These are phyloP conservation scores for Ciborinia camelliae DNA, from an alignment of 2,329 filamentous ascomycete species.

Conservation along the genomic window DNA sequence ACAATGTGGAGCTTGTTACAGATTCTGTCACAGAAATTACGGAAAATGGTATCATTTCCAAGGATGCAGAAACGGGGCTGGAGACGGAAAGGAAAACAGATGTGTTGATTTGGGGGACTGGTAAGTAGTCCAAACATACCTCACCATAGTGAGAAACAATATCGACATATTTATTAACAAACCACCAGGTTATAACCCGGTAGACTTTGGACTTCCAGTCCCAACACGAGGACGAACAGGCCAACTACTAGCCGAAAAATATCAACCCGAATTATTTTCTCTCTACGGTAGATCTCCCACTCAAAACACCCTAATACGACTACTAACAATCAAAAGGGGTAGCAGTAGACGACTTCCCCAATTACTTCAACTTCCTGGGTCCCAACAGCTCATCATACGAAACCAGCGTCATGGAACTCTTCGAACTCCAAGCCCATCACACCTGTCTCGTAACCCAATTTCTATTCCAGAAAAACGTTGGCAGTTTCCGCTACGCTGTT, in stretches of 20 bases:
- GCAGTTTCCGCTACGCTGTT: slow-evolving; percentile 2
- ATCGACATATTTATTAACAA: not conserved
- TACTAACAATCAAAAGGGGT: not conserved
- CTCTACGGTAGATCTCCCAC: not conserved
- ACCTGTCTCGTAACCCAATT: not conserved
- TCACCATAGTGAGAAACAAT: not conserved
- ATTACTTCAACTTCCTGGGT: slow-evolving; percentile 9
- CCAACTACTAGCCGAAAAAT: slow-evolving; percentile 4
- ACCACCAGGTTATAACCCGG: not conserved
- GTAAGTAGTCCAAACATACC: not conserved
- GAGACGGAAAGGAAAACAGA: not conserved
- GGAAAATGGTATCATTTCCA: not conserved
- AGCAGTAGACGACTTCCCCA: slow-evolving; percentile 6
- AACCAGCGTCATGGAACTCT: not conserved
- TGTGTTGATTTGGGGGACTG: slow-evolving; percentile 9
- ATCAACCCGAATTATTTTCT: slow-evolving; percentile 1
- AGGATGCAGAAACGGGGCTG: not conserved
- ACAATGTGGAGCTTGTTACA: slow-evolving; percentile 11
- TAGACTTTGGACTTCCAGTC: slow-evolving; percentile 3
- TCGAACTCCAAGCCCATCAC: slow-evolving; percentile 6
- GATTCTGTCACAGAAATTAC: not conserved
- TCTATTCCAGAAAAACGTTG: not conserved
- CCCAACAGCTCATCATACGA: slow-evolving; percentile 6
- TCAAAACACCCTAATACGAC: not conserved
- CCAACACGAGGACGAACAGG: not conserved